Percentiles rank a stretch among this genome's conserved stretches.
Evolutionary conservation across 306 rosid genomes (phyloP).

Genomic region (Cucurbita ficifolia): DNA sequence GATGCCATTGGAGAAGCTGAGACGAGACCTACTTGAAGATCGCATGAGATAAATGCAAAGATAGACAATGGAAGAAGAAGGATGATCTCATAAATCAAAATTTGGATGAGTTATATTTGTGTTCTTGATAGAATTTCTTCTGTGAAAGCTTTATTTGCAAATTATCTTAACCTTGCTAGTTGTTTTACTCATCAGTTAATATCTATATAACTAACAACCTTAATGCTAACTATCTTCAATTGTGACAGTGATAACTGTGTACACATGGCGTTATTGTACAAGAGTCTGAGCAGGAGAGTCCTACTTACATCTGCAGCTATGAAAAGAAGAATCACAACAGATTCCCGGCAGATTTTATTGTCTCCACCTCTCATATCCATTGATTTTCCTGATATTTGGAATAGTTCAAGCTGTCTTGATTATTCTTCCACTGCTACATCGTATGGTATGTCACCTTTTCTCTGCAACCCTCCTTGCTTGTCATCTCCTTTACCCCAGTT

Average conservation of each 20-base stretch:
- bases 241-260: constrained; percentile 14
- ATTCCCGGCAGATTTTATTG: constrained; percentile 28
- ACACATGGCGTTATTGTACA: constrained; percentile 27
- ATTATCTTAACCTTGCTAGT: background rate
- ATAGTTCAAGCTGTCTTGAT: constrained; percentile 15
- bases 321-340: constrained; percentile 16
- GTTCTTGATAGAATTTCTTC: background rate
- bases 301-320: constrained; percentile 22
- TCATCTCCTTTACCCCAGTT: background rate
- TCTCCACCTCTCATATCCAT: constrained; percentile 66
- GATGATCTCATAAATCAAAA: background rate
- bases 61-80: background rate
- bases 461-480: background rate
- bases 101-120: background rate
- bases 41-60: background rate
- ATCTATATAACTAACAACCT: background rate
- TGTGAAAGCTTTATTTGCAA: background rate
- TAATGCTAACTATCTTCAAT: background rate
- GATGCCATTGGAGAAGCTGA: background rate
- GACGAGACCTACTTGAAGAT: background rate
- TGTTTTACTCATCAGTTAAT: background rate
- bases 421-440: constrained; percentile 13
- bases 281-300: constrained; percentile 18
- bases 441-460: constrained; percentile 23
- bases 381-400: constrained; percentile 70